Evolutionary conservation across 2,329 filamentous ascomycete genomes (phyloP), one percentile per base, ranked within the genome.

Genomic region (Fusarium sp.): DNA sequence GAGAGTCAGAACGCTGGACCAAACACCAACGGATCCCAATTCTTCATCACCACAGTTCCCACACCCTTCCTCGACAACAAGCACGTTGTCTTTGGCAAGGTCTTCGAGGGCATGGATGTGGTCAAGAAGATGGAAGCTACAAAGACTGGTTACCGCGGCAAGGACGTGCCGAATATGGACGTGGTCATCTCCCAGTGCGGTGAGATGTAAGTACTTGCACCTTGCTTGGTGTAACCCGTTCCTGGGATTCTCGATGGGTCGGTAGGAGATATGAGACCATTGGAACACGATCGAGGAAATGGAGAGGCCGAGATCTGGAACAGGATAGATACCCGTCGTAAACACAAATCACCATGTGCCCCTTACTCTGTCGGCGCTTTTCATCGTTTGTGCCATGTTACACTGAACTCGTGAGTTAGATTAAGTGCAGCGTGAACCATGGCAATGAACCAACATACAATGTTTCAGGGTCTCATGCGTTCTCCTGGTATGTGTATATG

Each of bases 81-180:
- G 82, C 96, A 99, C 79, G 94, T 97, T 59, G 94, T 98, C 20
- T 98, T 98, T 75, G 96, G 96, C 53, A 91, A 92, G 78, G 95
- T 98, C 3, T 85, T 93, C 46, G 92, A 94, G 42, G 94, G 95
- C 40, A 91, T 98, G 88, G 93, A 98, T 63, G 89, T 98, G 8
- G 92, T 98, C 45, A 87, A 86, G 72, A 98, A 97, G 88, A 92
- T 99, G 81, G 95, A 98, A 84, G 91, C 92, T 66, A 96, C 93
- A 32, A 91, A 95, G 80, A 96, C 93, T 12, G 93, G 90, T 5
- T 87, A 89, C 69, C 83, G 86, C 34, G 88, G 88, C 53, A 88
- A 92, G 78, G 95, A 98, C 77, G 88, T 92, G 77, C 96, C 95
- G 5, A 92, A 92, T 72, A 83, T 95, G 78, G 94, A 98, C 77